Conservation (phyloP, 2,329 filamentous ascomycete species). For the Diaporthe citrichinensis region DNA sequence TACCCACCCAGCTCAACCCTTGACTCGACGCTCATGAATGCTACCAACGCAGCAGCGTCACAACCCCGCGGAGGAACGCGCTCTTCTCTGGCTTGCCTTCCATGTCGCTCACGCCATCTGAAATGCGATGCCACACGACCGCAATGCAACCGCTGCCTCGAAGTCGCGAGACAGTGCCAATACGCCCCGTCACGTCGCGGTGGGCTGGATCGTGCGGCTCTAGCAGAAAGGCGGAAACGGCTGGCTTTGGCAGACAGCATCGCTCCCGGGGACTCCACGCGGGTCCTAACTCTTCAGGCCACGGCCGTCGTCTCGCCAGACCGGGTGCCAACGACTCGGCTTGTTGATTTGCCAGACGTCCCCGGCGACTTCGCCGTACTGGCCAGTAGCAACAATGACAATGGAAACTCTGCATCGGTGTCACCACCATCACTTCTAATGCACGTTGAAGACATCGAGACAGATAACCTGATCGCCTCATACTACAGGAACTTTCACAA, state of each 20-base stretch:
- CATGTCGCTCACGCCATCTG: conserved; percentile 13
- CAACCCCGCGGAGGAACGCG: conserved; percentile 12
- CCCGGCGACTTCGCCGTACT: background rate
- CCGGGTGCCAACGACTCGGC: background rate
- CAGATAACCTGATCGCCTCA: conserved; percentile 2
- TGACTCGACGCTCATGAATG: background rate
- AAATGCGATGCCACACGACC: conserved; percentile 11
- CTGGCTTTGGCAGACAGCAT: background rate
- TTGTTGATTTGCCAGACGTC: background rate
- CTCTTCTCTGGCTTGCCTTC: conserved; percentile 6
- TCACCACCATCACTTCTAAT: no score
- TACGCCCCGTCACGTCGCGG: conserved; percentile 17
- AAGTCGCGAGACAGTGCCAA: conserved; percentile 3
- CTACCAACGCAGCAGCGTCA: background rate
- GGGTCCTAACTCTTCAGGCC: background rate
- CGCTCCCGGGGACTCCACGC: no score
- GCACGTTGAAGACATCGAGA: background rate
- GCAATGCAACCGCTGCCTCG: conserved; percentile 9
- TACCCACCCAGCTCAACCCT: no score
- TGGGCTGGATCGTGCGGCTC: conserved; percentile 17
- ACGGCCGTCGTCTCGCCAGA: background rate
- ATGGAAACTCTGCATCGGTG: background rate
- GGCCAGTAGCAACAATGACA: background rate
- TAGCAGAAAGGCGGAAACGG: conserved; percentile 6
- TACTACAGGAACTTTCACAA: conserved; percentile 17